Evolutionary conservation across 495 filamentous ascomycete species (phyloP).

Genomic region (Hyaloscypha hepaticicola): DNA sequence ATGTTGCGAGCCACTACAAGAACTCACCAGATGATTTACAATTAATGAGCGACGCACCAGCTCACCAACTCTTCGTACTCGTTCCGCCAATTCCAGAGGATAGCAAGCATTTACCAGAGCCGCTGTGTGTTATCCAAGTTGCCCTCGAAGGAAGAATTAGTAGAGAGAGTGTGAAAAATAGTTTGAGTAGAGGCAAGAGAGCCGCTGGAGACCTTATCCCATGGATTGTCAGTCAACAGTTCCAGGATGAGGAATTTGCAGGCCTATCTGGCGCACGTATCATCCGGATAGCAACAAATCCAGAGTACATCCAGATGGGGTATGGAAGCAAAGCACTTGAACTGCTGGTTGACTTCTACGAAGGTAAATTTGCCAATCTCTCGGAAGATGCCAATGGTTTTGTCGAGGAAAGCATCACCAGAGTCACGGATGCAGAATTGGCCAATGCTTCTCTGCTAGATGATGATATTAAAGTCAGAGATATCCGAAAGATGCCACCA

Average conservation of each 20-base stretch:
- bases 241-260: slow-evolving; percentile 96
- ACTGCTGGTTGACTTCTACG: slow-evolving; percentile 87
- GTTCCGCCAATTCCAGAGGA: slow-evolving; percentile 83
- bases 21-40: slow-evolving; percentile 98
- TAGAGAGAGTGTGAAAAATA: slow-evolving; percentile 84
- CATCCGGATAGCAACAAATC: slow-evolving; percentile 95
- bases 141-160: slow-evolving; percentile 94
- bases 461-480: slow-evolving; percentile 86
- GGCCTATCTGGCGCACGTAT: slow-evolving; percentile 88
- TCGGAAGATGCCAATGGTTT: slow-evolving; percentile 55
- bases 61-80: slow-evolving; percentile 94
- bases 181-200: slow-evolving; percentile 82
- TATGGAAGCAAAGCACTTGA: slow-evolving; percentile 88
- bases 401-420: slow-evolving; percentile 62
- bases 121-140: slow-evolving; percentile 91
- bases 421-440: slow-evolving; percentile 83
- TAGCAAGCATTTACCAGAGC: slow-evolving; percentile 79
- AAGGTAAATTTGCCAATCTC: slow-evolving; percentile 86
- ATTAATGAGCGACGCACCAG: slow-evolving; percentile 95
- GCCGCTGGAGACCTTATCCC: slow-evolving; percentile 95
- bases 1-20: slow-evolving; percentile 98
- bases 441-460: slow-evolving; percentile 74
- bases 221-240: slow-evolving; percentile 97
- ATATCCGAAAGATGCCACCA: slow-evolving; percentile 88
- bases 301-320: slow-evolving; percentile 87